These are phyloP conservation scores for Vigna mungo DNA, from an alignment of 306 rosid species.

Conservation along the genomic window DNA sequence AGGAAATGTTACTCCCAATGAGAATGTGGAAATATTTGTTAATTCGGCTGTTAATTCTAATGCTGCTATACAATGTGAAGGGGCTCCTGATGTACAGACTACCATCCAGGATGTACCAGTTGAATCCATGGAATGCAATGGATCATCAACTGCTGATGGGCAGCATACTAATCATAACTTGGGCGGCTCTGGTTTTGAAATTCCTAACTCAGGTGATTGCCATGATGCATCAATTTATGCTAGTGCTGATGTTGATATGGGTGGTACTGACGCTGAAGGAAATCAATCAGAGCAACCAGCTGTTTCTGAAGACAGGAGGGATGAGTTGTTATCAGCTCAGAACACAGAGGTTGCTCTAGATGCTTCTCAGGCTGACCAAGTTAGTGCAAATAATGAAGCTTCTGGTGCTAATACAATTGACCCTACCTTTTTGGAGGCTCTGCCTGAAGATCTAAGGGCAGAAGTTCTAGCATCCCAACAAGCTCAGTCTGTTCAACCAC, in stretches of 20 bases:
- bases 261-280: conserved; percentile 63
- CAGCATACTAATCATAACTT: conserved; percentile 54
- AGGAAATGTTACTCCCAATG: conserved; percentile 57
- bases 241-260: conserved; percentile 83
- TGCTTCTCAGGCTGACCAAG: conserved; percentile 65
- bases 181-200: conserved; percentile 54
- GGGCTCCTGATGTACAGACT: conserved; percentile 54
- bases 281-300: conserved; percentile 59
- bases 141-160: conserved; percentile 59
- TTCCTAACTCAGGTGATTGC: conserved; percentile 56
- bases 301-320: conserved; percentile 60
- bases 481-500: conserved; percentile 92
- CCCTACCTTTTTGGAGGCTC: conserved; percentile 97
- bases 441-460: conserved; percentile 93
- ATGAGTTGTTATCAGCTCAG: conserved; percentile 61
- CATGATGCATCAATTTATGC: conserved; percentile 58
- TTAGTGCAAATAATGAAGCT: conserved; percentile 68
- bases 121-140: conserved; percentile 60
- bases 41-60: conserved; percentile 47
- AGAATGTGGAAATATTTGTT: conserved; percentile 56
- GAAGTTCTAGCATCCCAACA: conserved; percentile 99
- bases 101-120: conserved; percentile 54
- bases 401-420: conserved; percentile 86
- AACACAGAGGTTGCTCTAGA: conserved; percentile 58
- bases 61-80: conserved; percentile 56